Base-by-base conservation (phyloP, 106 monocot genomes). In the Allium cepa region DNA sequence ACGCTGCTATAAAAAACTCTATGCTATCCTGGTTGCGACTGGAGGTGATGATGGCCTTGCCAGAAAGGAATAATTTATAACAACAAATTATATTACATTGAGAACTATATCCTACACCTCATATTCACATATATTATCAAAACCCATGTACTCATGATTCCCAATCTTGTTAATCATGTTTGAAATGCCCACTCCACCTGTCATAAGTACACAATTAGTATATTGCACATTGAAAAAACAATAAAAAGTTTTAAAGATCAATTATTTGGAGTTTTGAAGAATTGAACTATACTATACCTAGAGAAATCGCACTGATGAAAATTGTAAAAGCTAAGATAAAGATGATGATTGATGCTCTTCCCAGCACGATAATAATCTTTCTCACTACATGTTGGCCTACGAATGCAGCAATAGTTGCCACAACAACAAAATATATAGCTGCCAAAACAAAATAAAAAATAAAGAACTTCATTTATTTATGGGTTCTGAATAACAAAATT, bases 301-400 rank as follows among this genome's bases (percentile, higher is more conserved):
- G 65, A 49, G 91, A 95, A 68, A 95, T 79, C 47, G 94, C 91
- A 52, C 94, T 91, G 47, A 88, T 69, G 69, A 95, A 95, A 53
- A 95, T 95, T 48, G 88, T 95, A 72, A 74, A 90, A 47, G 94
- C 79, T 63, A 95, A 58, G 51, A 95, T 91, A 79, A 95, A 95
- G 59, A 95, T 88, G 67, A 95, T 95, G 50, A 95, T 80, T 7
- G 94, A 95, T n/a, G 94, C 88, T 60, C 94, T 87, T 26, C 94
- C 94, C 68, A 95, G 48, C 46, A 85, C 13, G 7, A 79, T 75
- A 72, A 95, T 95, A 16, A 95, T 10, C 73, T 50, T 91, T 58
- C 88, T 81, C 45, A 95, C 91, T 9, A 75, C 70, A 70, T 95
- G 78, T 49, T 95, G 94, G 26, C 94, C 91, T 10, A 86, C 75